Percentiles rank a stretch among this genome's conserved stretches.
Evolutionary conservation across 441 rosid genomes (phyloP).

Genomic region (Raphanus hybrid): DNA sequence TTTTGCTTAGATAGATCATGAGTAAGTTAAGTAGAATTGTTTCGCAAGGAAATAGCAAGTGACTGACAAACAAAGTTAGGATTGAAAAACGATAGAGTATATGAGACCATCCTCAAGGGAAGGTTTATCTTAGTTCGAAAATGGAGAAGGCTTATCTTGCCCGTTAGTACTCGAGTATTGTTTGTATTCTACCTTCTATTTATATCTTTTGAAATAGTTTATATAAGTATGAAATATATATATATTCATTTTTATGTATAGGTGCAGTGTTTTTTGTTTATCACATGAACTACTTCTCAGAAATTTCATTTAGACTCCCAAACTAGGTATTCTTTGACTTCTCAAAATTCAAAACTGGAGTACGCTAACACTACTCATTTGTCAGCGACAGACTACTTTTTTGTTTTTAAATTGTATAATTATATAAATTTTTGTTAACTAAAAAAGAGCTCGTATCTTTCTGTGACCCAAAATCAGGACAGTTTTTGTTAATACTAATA

Average conservation of each 20-base stretch:
- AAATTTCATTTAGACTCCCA: constrained; percentile 17
- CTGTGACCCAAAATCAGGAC: neutral
- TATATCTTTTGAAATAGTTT: neutral
- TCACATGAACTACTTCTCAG: constrained; percentile 1
- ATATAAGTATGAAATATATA: neutral
- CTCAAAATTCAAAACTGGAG: constrained; percentile 3
- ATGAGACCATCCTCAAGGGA: constrained; percentile 17
- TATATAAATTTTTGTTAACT: neutral
- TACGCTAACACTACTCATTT: neutral
- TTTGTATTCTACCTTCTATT: neutral
- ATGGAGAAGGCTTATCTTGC: constrained; percentile 35
- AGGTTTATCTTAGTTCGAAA: constrained; percentile 1
- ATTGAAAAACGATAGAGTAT: neutral
- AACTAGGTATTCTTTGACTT: constrained; percentile 21
- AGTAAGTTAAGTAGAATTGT: neutral
- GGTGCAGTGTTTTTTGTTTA: constrained; percentile 4
- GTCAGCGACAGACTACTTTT: neutral
- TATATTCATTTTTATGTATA: neutral
- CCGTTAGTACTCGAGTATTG: constrained; percentile 19
- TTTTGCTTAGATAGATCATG: neutral
- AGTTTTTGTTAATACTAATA: neutral
- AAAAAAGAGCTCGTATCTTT: neutral
- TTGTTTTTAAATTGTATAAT: neutral
- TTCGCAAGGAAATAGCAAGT: neutral
- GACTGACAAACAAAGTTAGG: neutral